Percentiles rank a stretch among this genome's conserved stretches.
These are phyloP conservation scores for Nemania sp. DNA, from an alignment of 2,329 filamentous ascomycete genomes.

Conservation along the genomic window DNA sequence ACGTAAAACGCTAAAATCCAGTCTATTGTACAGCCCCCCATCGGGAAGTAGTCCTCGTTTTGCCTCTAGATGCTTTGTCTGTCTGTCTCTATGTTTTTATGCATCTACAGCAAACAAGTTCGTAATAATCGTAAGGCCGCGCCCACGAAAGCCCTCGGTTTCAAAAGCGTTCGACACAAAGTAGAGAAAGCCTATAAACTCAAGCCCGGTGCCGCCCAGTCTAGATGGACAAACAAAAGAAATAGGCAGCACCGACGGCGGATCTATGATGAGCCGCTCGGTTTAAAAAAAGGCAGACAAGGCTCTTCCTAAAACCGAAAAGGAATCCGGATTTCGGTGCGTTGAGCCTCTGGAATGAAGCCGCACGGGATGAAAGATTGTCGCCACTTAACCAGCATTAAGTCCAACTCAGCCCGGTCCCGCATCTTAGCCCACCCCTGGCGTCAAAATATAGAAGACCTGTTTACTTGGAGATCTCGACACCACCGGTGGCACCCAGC, in stretches of 20 bases:
- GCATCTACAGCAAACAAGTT: slow-evolving; percentile 35
- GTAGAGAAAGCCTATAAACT: slow-evolving; percentile 36
- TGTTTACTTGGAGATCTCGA: slow-evolving; percentile 55
- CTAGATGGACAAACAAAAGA: slow-evolving; percentile 38
- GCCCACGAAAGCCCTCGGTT: slow-evolving; percentile 19
- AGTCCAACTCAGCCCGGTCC: slow-evolving; percentile 18
- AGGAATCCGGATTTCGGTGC: background rate
- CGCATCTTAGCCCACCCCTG: background rate
- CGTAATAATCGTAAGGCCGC: slow-evolving; percentile 28
- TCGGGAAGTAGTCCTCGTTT: slow-evolving; percentile 33
- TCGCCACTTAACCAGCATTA: slow-evolving; percentile 34
- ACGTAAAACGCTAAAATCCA: slow-evolving; percentile 27
- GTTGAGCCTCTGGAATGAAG: background rate
- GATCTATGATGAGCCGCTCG: slow-evolving; percentile 33
- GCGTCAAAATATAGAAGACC: background rate
- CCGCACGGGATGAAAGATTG: slow-evolving; percentile 19
- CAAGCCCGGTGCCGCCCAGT: slow-evolving; percentile 37
- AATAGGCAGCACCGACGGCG: slow-evolving; percentile 33
- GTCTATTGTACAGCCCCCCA: slow-evolving; percentile 43
- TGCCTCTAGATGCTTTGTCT: slow-evolving; percentile 40
- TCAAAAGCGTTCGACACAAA: slow-evolving; percentile 31
- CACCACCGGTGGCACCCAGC: slow-evolving; percentile 63
- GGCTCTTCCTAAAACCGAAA: slow-evolving; percentile 17
- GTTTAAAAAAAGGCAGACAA: slow-evolving; percentile 23
- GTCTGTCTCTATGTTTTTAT: slow-evolving; percentile 38